Evolutionary conservation across 163 green algal genomes (phyloP).

Genomic region (Scenedesmus sp.): DNA sequence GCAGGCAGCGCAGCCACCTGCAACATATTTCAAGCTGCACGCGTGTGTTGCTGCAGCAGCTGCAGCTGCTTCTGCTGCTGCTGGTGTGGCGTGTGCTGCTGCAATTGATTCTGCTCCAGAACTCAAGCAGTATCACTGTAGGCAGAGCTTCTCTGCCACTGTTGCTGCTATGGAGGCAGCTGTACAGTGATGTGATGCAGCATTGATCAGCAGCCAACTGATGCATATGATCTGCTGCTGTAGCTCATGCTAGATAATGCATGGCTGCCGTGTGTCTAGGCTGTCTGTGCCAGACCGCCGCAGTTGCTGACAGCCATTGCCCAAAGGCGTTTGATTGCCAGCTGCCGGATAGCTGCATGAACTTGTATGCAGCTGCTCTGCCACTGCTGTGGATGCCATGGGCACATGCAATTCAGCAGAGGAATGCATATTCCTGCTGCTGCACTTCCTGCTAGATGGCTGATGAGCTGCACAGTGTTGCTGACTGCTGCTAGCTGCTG

Average conservation of each 20-base stretch:
- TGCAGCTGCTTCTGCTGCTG: not conserved
- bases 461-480: not conserved
- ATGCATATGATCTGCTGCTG: too few species aligned
- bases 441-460: not conserved
- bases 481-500: conserved; percentile 1
- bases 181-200: too few species aligned
- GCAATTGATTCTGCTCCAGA: not conserved
- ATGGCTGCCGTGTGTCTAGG: too few species aligned
- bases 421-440: not conserved
- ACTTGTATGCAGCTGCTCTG: not conserved
- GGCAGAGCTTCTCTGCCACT: too few species aligned
- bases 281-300: too few species aligned
- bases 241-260: too few species aligned
- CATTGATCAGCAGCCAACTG: too few species aligned
- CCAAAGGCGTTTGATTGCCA: too few species aligned
- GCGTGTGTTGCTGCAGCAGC: not conserved
- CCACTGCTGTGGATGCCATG: not conserved
- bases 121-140: too few species aligned
- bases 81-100: too few species aligned
- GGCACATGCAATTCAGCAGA: not conserved
- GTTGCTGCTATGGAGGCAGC: too few species aligned
- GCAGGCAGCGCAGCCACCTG: not conserved
- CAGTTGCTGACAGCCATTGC: too few species aligned
- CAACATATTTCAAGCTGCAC: not conserved
- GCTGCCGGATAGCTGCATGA: not conserved